Base-by-base conservation (phyloP, 1,284 basidiomycete species). In the Ustilago shanxiensis region DNA sequence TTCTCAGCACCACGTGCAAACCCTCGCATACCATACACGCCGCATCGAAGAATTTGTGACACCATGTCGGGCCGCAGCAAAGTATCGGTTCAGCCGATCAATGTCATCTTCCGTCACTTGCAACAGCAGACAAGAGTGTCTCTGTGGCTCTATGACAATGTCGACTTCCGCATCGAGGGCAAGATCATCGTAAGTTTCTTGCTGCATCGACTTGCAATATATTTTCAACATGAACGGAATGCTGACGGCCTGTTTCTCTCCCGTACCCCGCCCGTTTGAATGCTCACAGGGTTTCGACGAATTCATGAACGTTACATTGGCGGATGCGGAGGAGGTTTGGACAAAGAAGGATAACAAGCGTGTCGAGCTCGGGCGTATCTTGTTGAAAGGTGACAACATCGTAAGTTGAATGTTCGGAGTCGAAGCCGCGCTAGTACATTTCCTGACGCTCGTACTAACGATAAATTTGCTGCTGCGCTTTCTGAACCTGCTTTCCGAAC, bases 251-350 rank as follows among this genome's bases (percentile, higher is more conserved):
- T 13, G 55, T 16, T 18, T 24, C 9, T 47, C n/a, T 52, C 28
- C 39, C 22, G n/a, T n/a, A 58, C 29, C 14, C 20, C 16, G 22
- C 18, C 8, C 22, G 22, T 31, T n/a, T 13, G n/a, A 31, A 26
- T 51, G 67, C 47, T 35, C 26, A 31, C 50, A 74, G 96, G 97
- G 97, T 24, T 99, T 99, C 84, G 97, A 99, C 87, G 97, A 99
- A 87, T 99, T 99, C 88, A 99, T 99, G 97, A 99, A 99, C 86
- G 89, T 99, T 22, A 94, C 98, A 24, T 88, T 98, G n/a, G 95
- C 98, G 83, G 94, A 98, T 72, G 94, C 96, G 44, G 90, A 91
- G 68, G 97, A 99, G 87, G 93, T 98, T 8, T 96, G 91, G 86
- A 70, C 71, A 22, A 79, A 76, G 52, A 72, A 81, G 50, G 80